Conservation (phyloP, 2,329 filamentous ascomycete species). For the Botrytis deweyae region DNA sequence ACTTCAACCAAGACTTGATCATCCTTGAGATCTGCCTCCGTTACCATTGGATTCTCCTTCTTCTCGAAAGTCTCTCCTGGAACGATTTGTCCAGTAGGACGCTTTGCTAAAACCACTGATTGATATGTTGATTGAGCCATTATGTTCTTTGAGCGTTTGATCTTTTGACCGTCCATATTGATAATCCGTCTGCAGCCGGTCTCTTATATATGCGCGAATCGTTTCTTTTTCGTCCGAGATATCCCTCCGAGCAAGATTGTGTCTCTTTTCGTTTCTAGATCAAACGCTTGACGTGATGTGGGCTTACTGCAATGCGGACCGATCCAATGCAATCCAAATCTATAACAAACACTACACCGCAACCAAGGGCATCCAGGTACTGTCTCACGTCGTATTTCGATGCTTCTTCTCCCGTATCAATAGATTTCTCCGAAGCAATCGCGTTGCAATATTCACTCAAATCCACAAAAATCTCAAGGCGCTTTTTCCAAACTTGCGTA, state of each 20-base stretch:
- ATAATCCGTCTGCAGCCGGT: neutral
- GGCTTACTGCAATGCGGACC: constrained; percentile 3
- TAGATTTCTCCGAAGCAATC: constrained; percentile 8
- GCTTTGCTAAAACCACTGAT: constrained; percentile 59
- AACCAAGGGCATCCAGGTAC: constrained; percentile 2
- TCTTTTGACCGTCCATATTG: constrained; percentile 17
- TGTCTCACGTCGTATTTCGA: neutral
- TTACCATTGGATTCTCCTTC: constrained; percentile 49
- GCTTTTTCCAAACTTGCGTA: constrained; percentile 6
- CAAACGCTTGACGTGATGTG: neutral
- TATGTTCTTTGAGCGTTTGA: constrained; percentile 31
- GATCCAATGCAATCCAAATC: constrained; percentile 1
- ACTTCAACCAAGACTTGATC: constrained; percentile 61
- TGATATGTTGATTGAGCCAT: constrained; percentile 39
- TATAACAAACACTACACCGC: constrained; percentile 1
- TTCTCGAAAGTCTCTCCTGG: constrained; percentile 63
- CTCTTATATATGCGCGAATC: constrained; percentile 21
- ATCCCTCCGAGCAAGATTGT: neutral
- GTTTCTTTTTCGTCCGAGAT: neutral
- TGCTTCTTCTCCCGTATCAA: neutral
- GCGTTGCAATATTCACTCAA: constrained; percentile 2
- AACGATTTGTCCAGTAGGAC: constrained; percentile 59
- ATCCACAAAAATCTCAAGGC: constrained; percentile 19
- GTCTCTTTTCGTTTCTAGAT: constrained; percentile 1
- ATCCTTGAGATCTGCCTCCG: constrained; percentile 53